Evolutionary conservation across 1,139 yeast genomes (phyloP).

Genomic region (Lodderomyces margitis): DNA sequence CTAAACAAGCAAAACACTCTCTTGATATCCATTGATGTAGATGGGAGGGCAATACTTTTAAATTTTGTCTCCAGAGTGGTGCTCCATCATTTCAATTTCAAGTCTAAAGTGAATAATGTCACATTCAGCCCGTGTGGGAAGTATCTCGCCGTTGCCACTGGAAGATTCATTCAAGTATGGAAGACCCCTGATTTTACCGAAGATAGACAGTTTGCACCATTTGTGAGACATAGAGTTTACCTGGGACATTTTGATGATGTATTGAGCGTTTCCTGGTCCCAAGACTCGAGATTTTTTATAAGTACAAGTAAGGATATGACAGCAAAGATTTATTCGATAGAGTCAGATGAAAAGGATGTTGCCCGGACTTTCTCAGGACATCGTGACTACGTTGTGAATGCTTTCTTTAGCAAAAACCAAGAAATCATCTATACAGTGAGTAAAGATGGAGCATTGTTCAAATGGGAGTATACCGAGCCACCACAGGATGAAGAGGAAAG

Average conservation of each 20-base stretch:
- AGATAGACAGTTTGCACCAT: constrained; percentile 91
- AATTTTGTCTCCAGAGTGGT: constrained; percentile 83
- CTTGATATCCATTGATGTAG: constrained; percentile 81
- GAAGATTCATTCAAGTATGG: constrained; percentile 89
- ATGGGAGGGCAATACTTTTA: constrained; percentile 90
- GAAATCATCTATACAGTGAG: constrained; percentile 88
- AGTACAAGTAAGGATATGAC: constrained; percentile 91
- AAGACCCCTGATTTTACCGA: constrained; percentile 76
- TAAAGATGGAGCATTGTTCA: constrained; percentile 91
- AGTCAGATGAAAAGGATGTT: constrained; percentile 71
- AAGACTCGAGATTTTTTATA: constrained; percentile 81
- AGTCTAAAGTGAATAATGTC: constrained; percentile 69
- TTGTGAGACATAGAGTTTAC: constrained; percentile 82
- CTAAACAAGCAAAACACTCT: constrained; percentile 80
- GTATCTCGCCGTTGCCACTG: constrained; percentile 82
- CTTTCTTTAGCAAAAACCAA: constrained; percentile 83
- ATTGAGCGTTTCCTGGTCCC: constrained; percentile 80
- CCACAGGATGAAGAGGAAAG: constrained; percentile 39
- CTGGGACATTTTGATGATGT: constrained; percentile 93
- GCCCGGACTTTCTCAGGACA: constrained; percentile 92
- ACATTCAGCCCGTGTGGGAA: constrained; percentile 88
- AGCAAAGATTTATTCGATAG: constrained; percentile 78
- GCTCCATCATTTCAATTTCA: constrained; percentile 93
- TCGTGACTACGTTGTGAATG: constrained; percentile 80
- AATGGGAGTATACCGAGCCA: constrained; percentile 78